Evolutionary conservation across 257 asterid species (phyloP), one percentile per base, ranked within the genome.

Genomic region (Solanum ossicruentum): DNA sequence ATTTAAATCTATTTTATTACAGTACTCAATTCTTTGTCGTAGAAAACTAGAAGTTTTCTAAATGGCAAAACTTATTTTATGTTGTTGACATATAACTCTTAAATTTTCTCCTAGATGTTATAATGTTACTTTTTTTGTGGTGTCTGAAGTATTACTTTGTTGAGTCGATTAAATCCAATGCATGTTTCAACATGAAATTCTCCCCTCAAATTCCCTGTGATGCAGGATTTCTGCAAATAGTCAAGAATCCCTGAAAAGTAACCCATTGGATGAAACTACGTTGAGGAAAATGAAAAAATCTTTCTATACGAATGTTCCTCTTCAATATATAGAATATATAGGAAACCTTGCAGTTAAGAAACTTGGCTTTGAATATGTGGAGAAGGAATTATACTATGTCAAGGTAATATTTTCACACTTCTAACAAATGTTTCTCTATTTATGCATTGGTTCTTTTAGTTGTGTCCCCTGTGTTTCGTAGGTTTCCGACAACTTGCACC

Each of bases 231-330:
- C 41, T 81, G 78, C 85, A 15, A 85, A 83, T 60, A 84, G 84
- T 84, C 58, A 47, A 47, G 87, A 89, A 45, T 81, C 90, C 84
- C 54, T 79, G 79, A 85, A 73, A 43, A 81, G 87, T 21, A 84
- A 72, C 11, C 72, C 60, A 56, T 43, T 75, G 28, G 41, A 80
- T 36, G 89, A 84, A 66, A 71, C 84, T 71, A 65, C n/a, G 21
- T 67, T 91, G 85, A 84, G 82, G 86, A 87, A 84, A 73, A 28
- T 86, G 85, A 87, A 43, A 69, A 84, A 84, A 78, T 55, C 92
- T 26, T 90, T 92, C 77, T 75, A 92, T 83, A 89, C 92, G 0
- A 89, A 80, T 88, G 84, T 89, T 61, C 81, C 91, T 39, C 61
- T 90, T 70, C 72, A 90, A 41, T 86, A 88, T 84, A 57, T 89